Base-by-base conservation (phyloP, 345 rosid species). In the Passiflora organensis region DNA sequence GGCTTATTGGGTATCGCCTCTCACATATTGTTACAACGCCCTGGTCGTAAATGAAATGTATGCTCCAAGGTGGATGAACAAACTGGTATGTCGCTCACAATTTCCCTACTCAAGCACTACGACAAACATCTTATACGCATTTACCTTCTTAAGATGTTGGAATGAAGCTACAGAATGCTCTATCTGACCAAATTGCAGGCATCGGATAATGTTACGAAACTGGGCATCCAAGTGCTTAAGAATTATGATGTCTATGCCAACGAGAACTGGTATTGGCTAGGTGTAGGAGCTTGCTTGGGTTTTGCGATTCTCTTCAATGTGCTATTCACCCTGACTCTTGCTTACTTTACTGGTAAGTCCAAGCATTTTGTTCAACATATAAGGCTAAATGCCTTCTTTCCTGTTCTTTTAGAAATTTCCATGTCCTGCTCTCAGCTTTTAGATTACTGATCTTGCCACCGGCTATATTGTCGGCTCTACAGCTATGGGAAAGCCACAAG, bases 1-100 rank as follows among this genome's bases (percentile, higher is more conserved):
- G 99, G 96, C 72, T 51, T 78, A 93, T 56, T 93, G 99, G 99
- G 58, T 86, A 49, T 93, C 96, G 28, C 96, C 99, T 10, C 3
- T 93, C 78, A 49, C 78, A 18, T 93, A 89, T 45, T 80, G 79
- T 55, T 81, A 34, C 70, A 84, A 93, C 50, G 83, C 94, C 57
- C 32, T 93, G 2, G 16, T 81, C 2, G 83, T 84, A n/a, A 93
- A 89, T 32, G 96, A 93, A 76, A 70, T 93, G 76, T 55, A 55
- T 53, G 83, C 95, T 45, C 80, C 94, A 16, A 76, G 99, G 60
- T 93, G 99, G 99, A 86, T 80, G 84, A 52, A 82, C 63, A 70
- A 72, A 78, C 1, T 0, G 69, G 95, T 88, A 78, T 8, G 71
- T 43, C 18, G 12, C 20, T 38, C 13, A 19, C 39, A 21, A 15